phyloP scores from a whole-genome alignment of 805 yeast species.

The Pichia occidentalis region DNA sequence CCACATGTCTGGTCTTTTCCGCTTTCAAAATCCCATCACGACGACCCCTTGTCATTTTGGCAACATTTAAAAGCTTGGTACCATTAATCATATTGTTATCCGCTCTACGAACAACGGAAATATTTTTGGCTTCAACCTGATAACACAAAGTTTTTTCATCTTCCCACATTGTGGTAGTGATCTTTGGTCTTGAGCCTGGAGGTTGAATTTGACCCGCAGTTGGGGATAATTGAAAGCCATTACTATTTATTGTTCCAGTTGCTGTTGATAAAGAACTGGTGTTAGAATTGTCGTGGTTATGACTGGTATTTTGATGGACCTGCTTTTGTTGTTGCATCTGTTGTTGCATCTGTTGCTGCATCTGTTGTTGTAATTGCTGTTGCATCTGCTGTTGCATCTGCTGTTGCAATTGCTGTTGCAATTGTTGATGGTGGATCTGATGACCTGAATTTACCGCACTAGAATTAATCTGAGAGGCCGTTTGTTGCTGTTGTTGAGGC shows the following conservation, averaged over 20 bases:
- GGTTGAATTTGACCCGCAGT: slow-evolving; percentile 35
- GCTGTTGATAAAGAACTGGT: neutral
- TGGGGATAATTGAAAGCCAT: slow-evolving; percentile 22
- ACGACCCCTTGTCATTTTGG: slow-evolving; percentile 68
- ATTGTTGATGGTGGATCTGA: slow-evolving; percentile 13
- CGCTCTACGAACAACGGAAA: slow-evolving; percentile 60
- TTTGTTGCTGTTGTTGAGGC: slow-evolving; percentile 12
- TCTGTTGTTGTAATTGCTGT: slow-evolving; percentile 8
- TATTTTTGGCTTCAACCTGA: slow-evolving; percentile 65
- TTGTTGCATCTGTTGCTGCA: slow-evolving; percentile 8
- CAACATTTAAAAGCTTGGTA: slow-evolving; percentile 60
- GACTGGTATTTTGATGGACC: slow-evolving; percentile 7
- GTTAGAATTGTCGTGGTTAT: neutral
- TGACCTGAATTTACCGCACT: too few relatives aligned
- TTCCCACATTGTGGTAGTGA: slow-evolving; percentile 73
- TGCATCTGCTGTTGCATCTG: slow-evolving; percentile 11
- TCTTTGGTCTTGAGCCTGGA: slow-evolving; percentile 44
- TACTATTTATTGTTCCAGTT: neutral
- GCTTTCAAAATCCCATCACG: slow-evolving; percentile 64
- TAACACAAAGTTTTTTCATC: slow-evolving; percentile 66
- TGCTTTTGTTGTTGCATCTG: slow-evolving; percentile 13
- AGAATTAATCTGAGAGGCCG: too few relatives aligned
- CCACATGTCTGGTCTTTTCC: slow-evolving; percentile 63
- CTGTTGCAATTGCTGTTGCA: slow-evolving; percentile 13
- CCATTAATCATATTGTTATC: slow-evolving; percentile 72